Evolutionary conservation across 495 filamentous ascomycete species (phyloP), one percentile per base, ranked within the genome.

Genomic region (Cairneyella variabilis): DNA sequence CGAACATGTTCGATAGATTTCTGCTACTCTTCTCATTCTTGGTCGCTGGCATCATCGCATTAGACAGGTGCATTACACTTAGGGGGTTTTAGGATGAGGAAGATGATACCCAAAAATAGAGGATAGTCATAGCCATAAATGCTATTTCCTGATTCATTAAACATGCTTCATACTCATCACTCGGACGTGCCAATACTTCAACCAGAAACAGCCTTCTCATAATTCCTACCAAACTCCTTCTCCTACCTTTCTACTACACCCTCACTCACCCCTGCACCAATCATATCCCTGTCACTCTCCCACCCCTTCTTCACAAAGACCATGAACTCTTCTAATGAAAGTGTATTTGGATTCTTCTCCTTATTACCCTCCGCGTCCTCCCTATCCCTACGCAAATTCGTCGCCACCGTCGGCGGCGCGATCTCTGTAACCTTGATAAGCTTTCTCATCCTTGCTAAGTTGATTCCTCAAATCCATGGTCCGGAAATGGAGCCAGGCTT

Each of bases 351-450:
- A 16, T 68, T 55, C 3, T 20, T 21, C 66, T 76, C 77, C 58
- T 75, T 76, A 56, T 76, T 77, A 58, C 76, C 72, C 58, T 76
- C 66, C 12, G 76, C 75, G 62, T 78, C 64, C 36, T 64, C 63
- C 28, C 75, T 51, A 38, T 80, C 76, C 10, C 76, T 64, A 57
- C 78, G 74, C 38, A 78, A 62, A 54, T 75, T 70, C 23, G 73
- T 75, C 5, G 52, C 70, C 8, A 78, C 76, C 2, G 60, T 67
- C n/a, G 75, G 75, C 32, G 74, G 76, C 51, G 56, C 74, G 54
- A 76, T 74, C 62, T 66, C 72, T 12, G 78, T 57, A 0, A 76
- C 70, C 21, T 58, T 66, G 30, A 76, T 66, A 17, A 65, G 67
- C 7, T 56, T 64, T 17, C 63, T n/a, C 59, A 6, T 41, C 59